Evolutionary conservation across 1,284 basidiomycete genomes (phyloP).

Genomic region (Cryptococcus sp.): DNA sequence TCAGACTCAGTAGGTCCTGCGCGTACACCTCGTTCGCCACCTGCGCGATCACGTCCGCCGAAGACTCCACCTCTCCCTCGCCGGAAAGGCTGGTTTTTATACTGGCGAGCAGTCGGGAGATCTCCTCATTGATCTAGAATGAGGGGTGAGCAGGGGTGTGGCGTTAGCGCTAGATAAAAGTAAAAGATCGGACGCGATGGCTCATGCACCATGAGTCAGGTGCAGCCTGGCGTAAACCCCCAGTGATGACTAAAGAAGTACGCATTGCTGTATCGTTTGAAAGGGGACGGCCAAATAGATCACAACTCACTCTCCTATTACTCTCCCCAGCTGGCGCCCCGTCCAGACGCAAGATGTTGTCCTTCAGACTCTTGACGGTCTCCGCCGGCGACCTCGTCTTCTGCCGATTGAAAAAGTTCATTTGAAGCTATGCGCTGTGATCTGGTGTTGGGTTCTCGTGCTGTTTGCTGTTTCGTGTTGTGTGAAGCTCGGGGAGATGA

Average conservation of each 20-base stretch:
- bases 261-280: not conserved
- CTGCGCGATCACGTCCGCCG: conserved; percentile 83
- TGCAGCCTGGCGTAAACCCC: no score
- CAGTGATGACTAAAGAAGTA: not conserved
- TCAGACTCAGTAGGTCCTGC: conserved; percentile 76
- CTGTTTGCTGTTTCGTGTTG: not conserved
- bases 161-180: no score
- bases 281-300: not conserved
- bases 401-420: conserved; percentile 90
- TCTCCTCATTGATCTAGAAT: conserved; percentile 37
- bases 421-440: conserved; percentile 37
- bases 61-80: conserved; percentile 43
- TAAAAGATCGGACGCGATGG: no score
- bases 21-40: conserved; percentile 94
- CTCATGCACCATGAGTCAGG: not conserved
- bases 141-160: no score
- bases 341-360: conserved; percentile 74
- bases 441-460: not conserved
- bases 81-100: conserved; percentile 35
- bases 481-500: not conserved
- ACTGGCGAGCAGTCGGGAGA: conserved; percentile 32
- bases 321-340: conserved; percentile 63
- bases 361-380: conserved; percentile 71
- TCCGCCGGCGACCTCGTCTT: conserved; percentile 81
- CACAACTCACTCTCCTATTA: conserved; percentile 64